Conservation (phyloP, 2,329 filamentous ascomycete genomes). For the Xylaria sp. region DNA sequence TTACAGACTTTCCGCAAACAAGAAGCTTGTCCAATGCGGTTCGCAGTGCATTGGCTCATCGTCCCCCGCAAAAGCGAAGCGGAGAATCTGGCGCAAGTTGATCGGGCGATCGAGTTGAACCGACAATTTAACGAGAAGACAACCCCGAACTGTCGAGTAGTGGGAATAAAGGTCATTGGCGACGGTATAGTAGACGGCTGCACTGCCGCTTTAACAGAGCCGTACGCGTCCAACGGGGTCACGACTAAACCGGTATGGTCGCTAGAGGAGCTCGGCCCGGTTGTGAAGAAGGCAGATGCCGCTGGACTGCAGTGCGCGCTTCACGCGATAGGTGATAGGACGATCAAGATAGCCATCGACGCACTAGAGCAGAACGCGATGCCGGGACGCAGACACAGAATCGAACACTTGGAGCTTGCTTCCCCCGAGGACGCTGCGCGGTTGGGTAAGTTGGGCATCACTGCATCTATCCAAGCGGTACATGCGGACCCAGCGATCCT, state of each 20-base stretch:
- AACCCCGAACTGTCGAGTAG: constrained; percentile 60
- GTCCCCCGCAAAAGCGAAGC: constrained; percentile 57
- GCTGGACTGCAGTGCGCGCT: constrained; percentile 70
- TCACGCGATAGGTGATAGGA: constrained; percentile 73
- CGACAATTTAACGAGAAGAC: constrained; percentile 57
- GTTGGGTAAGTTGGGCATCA: constrained; percentile 69
- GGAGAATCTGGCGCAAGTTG: constrained; percentile 61
- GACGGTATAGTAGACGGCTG: constrained; percentile 74
- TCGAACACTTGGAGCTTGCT: constrained; percentile 73
- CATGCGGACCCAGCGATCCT: constrained; percentile 71
- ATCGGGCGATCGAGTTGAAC: constrained; percentile 61
- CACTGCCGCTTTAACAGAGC: constrained; percentile 69
- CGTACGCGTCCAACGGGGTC: constrained; percentile 62
- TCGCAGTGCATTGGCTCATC: constrained; percentile 69
- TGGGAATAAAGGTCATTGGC: constrained; percentile 73
- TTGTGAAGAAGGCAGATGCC: constrained; percentile 64
- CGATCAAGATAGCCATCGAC: constrained; percentile 68
- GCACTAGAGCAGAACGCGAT: constrained; percentile 58
- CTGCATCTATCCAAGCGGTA: constrained; percentile 68
- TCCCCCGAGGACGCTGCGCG: constrained; percentile 64
- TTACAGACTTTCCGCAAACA: constrained; percentile 55
- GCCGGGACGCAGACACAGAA: constrained; percentile 65
- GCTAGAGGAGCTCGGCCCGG: constrained; percentile 60
- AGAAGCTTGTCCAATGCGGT: constrained; percentile 56
- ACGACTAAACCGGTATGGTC: constrained; percentile 66